These are phyloP conservation scores for Phascolomyces articulosus DNA, from an alignment of 371 early-diverging fungal genomes.

Conservation along the genomic window DNA sequence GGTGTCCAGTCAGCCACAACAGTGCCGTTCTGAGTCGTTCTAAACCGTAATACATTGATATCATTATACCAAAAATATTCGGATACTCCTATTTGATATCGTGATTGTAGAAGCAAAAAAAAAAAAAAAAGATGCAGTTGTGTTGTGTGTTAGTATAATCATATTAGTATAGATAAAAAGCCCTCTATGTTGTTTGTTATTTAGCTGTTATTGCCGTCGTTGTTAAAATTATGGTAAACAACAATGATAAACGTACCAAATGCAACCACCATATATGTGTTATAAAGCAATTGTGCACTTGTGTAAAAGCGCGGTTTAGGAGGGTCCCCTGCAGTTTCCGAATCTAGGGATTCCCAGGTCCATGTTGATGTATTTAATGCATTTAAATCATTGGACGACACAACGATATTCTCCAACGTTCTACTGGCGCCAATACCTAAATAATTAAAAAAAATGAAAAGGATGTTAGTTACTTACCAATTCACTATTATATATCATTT, in stretches of 20 bases:
- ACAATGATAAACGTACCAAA: conserved; percentile 1
- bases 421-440: conserved; percentile 6
- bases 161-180: too few species aligned
- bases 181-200: too few species aligned
- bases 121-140: background rate
- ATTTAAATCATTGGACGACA: conserved; percentile 11
- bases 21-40: background rate
- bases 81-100: background rate
- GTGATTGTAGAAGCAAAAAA: background rate
- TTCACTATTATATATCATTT: too few species aligned
- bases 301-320: conserved; percentile 11
- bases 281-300: conserved; percentile 1
- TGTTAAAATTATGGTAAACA: background rate
- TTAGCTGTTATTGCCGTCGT: too few species aligned
- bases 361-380: background rate
- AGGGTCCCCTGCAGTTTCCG: background rate
- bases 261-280: conserved; percentile 1
- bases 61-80: conserved; percentile 17
- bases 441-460: background rate
- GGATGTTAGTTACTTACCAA: too few species aligned
- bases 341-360: background rate
- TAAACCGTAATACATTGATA: background rate
- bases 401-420: background rate
- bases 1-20: background rate
- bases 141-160: too few species aligned